Conservation (phyloP, 495 filamentous ascomycete species). For the Xylaria flabelliformis region DNA sequence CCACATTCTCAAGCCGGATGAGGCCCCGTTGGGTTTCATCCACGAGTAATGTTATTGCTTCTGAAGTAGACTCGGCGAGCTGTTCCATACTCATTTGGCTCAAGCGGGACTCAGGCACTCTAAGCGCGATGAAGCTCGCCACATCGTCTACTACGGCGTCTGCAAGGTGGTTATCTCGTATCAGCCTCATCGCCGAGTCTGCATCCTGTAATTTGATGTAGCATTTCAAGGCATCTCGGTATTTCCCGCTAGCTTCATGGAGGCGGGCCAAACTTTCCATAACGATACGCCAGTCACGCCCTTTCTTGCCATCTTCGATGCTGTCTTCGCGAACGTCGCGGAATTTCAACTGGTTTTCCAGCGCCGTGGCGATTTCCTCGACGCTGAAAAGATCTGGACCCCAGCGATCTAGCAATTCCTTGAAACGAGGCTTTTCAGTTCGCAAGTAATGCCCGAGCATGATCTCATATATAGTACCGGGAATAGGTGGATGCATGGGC, state of each 20-base stretch:
- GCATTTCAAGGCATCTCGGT: constrained; percentile 81
- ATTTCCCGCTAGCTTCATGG: constrained; percentile 77
- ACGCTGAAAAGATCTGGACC: constrained; percentile 83
- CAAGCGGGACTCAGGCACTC: constrained; percentile 76
- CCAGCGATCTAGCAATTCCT: constrained; percentile 84
- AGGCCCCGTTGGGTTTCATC: constrained; percentile 88
- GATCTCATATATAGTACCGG: constrained; percentile 82
- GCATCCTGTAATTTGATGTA: constrained; percentile 92
- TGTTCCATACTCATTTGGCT: constrained; percentile 69
- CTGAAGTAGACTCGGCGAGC: constrained; percentile 76
- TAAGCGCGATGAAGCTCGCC: constrained; percentile 82
- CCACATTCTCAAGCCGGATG: constrained; percentile 77
- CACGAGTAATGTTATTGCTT: constrained; percentile 86
- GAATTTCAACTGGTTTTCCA: constrained; percentile 75
- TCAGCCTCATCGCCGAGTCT: constrained; percentile 83
- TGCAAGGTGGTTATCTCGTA: constrained; percentile 81
- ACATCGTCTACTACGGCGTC: constrained; percentile 89
- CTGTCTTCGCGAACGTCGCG: constrained; percentile 72
- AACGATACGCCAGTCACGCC: constrained; percentile 83
- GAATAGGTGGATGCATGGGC: constrained; percentile 77
- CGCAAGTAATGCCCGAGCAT: constrained; percentile 85
- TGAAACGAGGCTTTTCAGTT: constrained; percentile 69
- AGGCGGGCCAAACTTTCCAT: constrained; percentile 83
- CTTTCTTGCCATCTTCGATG: constrained; percentile 66
- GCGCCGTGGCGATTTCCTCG: constrained; percentile 67